Base-by-base conservation (phyloP, 495 filamentous ascomycete species). In the Penicillium arizonense region DNA sequence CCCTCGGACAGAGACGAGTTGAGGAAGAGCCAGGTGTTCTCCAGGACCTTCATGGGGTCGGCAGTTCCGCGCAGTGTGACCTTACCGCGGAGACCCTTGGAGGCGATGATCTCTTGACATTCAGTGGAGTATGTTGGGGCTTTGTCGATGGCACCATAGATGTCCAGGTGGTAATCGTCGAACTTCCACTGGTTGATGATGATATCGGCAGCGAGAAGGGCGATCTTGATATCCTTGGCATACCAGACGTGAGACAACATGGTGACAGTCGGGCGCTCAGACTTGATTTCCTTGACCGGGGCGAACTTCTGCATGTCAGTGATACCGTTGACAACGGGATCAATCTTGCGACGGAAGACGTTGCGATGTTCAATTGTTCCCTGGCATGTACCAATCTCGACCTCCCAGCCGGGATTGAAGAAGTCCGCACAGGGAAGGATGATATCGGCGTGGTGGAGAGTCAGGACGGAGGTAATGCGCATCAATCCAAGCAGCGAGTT, bases 401-500 rank as follows among this genome's bases (percentile, higher is more conserved):
- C 71, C 59, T 87, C 84, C 84, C 84, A 87, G 24, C 79, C 81
- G 4, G 84, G 84, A 50, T 87, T 87, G 67, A 86, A 87, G 68
- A 83, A 82, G 50, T 83, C 78, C 1, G 82, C 81, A 68, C 84
- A 87, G 5, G 84, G 84, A 11, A 84, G 70, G 14, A 87, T 75
- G 39, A 83, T 81, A 63, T 87, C 84, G 0, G 83, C 84, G 54
- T 87, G 82, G 51, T 85, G 78, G 20, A 84, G 58, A n/a, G 82
- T 76, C 3, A 87, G 63, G 34, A 78, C 75, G 9, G 78, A 84
- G 8, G 82, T 84, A 30, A 87, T 68, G 44, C 81, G 70, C 77
- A 82, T 77, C 51, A 86, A 60, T 5, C 76, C 76, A 12, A 86
- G 73, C 1, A 86, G 69, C 0, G 75, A 58, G 44, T 79, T 84